A percentile compares a stretch with the other conserved stretches of the same genome.
Evolutionary conservation across 179 eudicot genomes (phyloP).

Genomic region (Vitellaria paradoxa): DNA sequence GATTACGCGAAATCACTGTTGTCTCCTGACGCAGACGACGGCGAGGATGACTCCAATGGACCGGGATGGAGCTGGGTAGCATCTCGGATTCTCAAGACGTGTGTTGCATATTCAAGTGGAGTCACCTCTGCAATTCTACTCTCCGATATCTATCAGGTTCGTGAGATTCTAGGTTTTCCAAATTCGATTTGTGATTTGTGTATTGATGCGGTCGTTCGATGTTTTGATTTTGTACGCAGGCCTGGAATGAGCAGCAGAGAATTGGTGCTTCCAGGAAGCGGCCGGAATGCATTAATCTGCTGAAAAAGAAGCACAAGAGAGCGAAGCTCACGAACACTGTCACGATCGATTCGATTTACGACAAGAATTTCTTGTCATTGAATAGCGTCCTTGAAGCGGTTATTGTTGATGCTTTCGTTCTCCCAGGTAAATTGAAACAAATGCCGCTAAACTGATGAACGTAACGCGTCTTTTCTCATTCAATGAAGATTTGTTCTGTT

Average conservation of each 20-base stretch:
- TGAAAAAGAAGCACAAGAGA: slow-evolving; percentile 68
- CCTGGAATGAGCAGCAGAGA: slow-evolving; percentile 78
- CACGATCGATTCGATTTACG: slow-evolving; percentile 72
- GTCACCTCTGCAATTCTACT: slow-evolving; percentile 93
- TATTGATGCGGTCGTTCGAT: background rate
- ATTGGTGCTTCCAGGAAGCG: slow-evolving; percentile 58
- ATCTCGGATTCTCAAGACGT: slow-evolving; percentile 72
- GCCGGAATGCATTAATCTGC: slow-evolving; percentile 57
- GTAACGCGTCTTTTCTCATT: background rate
- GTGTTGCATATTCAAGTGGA: slow-evolving; percentile 81
- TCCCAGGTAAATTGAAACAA: slow-evolving; percentile 54
- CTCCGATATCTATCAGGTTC: slow-evolving; percentile 82
- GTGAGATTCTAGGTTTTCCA: background rate
- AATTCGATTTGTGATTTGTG: background rate
- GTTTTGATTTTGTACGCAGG: slow-evolving; percentile 35
- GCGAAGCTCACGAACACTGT: slow-evolving; percentile 58
- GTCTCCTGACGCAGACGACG: slow-evolving; percentile 26
- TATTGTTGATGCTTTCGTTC: slow-evolving; percentile 56
- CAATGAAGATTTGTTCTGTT: background rate
- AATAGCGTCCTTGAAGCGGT: slow-evolving; percentile 81
- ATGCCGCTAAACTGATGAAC: background rate
- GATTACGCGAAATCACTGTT: slow-evolving; percentile 64
- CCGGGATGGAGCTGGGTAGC: slow-evolving; percentile 93
- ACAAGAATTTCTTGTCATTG: slow-evolving; percentile 75
- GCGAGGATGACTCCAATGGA: slow-evolving; percentile 34